Evolutionary conservation across 495 filamentous ascomycete genomes (phyloP).

Genomic region (Choiromyces venosus): DNA sequence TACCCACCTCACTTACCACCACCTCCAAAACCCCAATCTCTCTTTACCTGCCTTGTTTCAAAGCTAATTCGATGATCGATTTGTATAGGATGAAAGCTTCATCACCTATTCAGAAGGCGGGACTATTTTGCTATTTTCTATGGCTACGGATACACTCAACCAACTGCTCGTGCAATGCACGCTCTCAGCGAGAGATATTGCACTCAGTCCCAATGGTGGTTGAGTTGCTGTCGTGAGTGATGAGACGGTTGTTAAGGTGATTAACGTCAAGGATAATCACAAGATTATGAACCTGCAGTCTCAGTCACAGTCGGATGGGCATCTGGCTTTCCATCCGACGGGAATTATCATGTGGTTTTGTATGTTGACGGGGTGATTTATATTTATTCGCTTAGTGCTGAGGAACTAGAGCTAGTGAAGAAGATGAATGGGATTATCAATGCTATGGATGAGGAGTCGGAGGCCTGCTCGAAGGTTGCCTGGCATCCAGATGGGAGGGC

Average conservation of each 20-base stretch:
- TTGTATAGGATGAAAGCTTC: conserved; percentile 68
- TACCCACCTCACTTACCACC: background rate
- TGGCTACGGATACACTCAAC: conserved; percentile 68
- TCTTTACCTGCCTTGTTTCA: conserved; percentile 1
- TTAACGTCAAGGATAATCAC: conserved; percentile 70
- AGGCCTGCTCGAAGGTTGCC: conserved; percentile 65
- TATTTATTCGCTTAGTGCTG: conserved; percentile 79
- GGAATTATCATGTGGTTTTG: conserved; percentile 69
- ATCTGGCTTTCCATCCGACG: conserved; percentile 83
- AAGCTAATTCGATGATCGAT: background rate
- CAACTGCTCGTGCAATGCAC: conserved; percentile 74
- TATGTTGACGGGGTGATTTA: conserved; percentile 84
- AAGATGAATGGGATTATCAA: conserved; percentile 78
- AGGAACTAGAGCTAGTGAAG: conserved; percentile 71
- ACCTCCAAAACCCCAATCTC: too few relatives aligned
- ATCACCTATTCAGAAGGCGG: conserved; percentile 87
- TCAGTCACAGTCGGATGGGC: conserved; percentile 76
- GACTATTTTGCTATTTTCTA: conserved; percentile 78
- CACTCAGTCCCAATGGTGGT: conserved; percentile 70
- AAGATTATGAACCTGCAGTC: conserved; percentile 69
- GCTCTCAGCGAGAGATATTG: conserved; percentile 78
- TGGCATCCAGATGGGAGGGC: conserved; percentile 96
- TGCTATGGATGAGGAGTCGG: conserved; percentile 67
- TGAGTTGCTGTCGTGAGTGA: conserved; percentile 97
- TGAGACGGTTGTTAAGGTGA: conserved; percentile 82